Conservation (phyloP, 108 stramenopile genomes). For the Cyclotella baltica region DNA sequence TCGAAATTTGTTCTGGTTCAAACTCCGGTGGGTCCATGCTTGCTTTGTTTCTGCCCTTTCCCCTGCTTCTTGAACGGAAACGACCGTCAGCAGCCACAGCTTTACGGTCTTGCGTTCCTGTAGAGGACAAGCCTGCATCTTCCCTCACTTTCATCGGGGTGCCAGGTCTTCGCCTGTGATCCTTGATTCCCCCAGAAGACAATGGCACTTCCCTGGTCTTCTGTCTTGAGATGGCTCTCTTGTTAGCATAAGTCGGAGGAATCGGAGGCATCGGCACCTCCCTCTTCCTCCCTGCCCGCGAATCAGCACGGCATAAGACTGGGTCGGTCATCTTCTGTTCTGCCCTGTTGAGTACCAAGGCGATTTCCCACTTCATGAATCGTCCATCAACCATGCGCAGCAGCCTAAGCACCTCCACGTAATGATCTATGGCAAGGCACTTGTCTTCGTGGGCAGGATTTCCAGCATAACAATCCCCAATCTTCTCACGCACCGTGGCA, state of each 20-base stretch:
- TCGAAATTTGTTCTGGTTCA: neutral
- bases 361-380: neutral
- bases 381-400: neutral
- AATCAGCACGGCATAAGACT: neutral
- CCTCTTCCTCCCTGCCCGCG: neutral
- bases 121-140: too few relatives aligned
- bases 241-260: neutral
- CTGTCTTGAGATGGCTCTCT: neutral
- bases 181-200: too few relatives aligned
- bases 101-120: too few relatives aligned
- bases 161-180: too few relatives aligned
- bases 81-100: too few relatives aligned
- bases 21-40: neutral
- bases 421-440: neutral
- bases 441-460: neutral
- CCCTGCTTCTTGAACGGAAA: neutral
- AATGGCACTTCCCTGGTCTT: neutral
- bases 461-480: neutral
- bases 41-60: neutral
- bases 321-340: neutral
- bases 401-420: neutral
- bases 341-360: neutral
- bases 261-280: neutral
- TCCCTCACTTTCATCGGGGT: too few relatives aligned
- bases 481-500: neutral